Evolutionary conservation across 192 early-diverging fungal genomes (phyloP).

Genomic region (Coemansia sp.): DNA sequence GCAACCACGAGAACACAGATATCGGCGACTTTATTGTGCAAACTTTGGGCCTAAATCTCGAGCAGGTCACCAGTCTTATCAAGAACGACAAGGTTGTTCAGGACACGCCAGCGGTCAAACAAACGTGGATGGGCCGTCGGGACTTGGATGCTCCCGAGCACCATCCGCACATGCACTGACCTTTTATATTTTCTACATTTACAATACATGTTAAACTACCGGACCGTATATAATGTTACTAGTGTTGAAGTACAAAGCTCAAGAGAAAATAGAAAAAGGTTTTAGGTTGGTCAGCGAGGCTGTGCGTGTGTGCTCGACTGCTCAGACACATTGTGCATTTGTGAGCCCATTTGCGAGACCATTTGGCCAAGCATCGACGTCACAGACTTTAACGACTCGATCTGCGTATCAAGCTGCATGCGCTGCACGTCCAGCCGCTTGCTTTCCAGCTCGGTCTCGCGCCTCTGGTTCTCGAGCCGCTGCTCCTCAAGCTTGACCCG

Average conservation of each 20-base stretch:
- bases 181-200: not conserved
- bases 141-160: slow-evolving; percentile 52
- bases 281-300: not conserved
- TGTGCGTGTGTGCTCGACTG: not conserved
- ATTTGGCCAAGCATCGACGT: slow-evolving; percentile 30
- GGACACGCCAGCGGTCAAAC: slow-evolving; percentile 25
- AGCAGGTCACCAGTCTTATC: slow-evolving; percentile 60
- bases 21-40: slow-evolving; percentile 72
- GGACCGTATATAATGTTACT: too few species aligned
- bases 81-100: slow-evolving; percentile 43
- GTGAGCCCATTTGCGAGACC: slow-evolving; percentile 8
- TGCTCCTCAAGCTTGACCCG: slow-evolving; percentile 37
- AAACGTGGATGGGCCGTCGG: slow-evolving; percentile 42
- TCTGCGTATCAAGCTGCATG: slow-evolving; percentile 37
- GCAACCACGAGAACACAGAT: slow-evolving; percentile 88
- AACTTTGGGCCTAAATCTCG: slow-evolving; percentile 63
- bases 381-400: slow-evolving; percentile 32
- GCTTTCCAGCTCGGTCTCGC: slow-evolving; percentile 40
- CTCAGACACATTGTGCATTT: not conserved
- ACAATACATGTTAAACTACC: not conserved
- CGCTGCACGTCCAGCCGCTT: slow-evolving; percentile 28
- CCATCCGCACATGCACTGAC: slow-evolving; percentile 19
- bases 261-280: not conserved
- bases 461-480: slow-evolving; percentile 36
- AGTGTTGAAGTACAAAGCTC: not conserved